Evolutionary conservation across 2,329 filamentous ascomycete genomes (phyloP), one percentile per base, ranked within the genome.

Genomic region (Juglanconis oblonga): DNA sequence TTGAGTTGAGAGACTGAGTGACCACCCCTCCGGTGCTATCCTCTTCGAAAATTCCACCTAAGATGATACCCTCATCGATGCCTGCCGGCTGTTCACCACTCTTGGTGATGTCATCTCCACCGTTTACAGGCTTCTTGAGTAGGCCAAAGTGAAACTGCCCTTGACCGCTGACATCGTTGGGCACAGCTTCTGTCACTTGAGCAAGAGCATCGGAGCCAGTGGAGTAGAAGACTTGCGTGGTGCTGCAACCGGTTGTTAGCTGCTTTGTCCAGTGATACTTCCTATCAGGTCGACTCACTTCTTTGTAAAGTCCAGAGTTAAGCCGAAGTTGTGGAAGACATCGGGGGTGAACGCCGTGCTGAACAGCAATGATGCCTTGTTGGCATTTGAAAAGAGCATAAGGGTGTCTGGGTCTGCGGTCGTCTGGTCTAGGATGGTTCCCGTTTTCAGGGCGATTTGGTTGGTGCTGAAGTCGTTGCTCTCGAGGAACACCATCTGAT

Each of bases 91-190:
- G 82, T 64, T 74, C 76, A 5, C 80, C 82, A 44, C 75, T 68
- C 67, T 77, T 78, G 49, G 75, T 76, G 44, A 83, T 74, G 65
- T 84, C 78, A 50, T 65, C 68, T 36, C 71, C 72, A 38, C 69
- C 64, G 57, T 80, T 75, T 52, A 80, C 76, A 5, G 81, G 79
- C 76, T 87, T 87, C 79, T 87, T 87, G 61, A 88, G 73, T 1
- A 87, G 68, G 40, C 85, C 85, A 55, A 87, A 80, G 68, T 88
- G 85, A 70, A 80, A 86, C 69, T 87, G 83, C 29, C 85, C 85
- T 57, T 80, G 77, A 5, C 85, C 85, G 45, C 77, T 76, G 58
- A 85, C 75, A 64, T 85, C 77, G 65, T 84, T 83, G 45, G 71
- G 29, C 0, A 81, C 66, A 0, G 78, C 72, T 17, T 74, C 70